phyloP scores from a whole-genome alignment of 2,329 filamentous ascomycete species.

The Apiospora aurea region DNA sequence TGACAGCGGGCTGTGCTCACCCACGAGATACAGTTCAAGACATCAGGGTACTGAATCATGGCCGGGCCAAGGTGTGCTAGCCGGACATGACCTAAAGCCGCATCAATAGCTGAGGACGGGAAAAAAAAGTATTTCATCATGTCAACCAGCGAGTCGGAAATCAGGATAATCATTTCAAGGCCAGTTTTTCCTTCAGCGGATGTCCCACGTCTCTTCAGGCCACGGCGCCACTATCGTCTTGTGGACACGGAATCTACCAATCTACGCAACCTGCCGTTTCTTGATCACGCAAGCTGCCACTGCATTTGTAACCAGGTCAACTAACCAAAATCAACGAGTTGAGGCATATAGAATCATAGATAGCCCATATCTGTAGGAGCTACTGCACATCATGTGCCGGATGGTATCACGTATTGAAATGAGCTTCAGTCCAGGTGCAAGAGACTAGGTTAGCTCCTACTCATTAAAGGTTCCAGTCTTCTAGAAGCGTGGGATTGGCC shows the following conservation, averaged over 20 bases:
- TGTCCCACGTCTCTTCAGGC: neutral
- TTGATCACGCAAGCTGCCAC: neutral
- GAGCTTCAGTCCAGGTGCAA: neutral
- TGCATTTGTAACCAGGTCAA: neutral
- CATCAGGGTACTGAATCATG: constrained; percentile 5
- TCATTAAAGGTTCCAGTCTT: constrained; percentile 18
- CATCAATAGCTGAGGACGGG: no score
- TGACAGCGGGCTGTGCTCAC: constrained; percentile 8
- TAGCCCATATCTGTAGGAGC: neutral
- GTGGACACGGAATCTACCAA: neutral
- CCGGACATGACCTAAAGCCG: neutral
- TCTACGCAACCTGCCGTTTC: neutral
- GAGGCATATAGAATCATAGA: neutral
- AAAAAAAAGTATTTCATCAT: neutral
- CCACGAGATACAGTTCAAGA: constrained; percentile 3
- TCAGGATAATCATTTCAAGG: neutral
- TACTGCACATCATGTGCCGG: constrained; percentile 17
- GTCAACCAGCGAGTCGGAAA: neutral
- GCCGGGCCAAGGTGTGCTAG: neutral
- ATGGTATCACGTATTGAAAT: neutral
- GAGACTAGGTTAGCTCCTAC: constrained; percentile 7
- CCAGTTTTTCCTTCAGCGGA: neutral
- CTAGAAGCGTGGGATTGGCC: constrained; percentile 2
- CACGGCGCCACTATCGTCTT: constrained; percentile 4
- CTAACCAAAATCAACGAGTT: neutral